A percentile compares a stretch with the other conserved stretches of the same genome.
Evolutionary conservation across 2,329 filamentous ascomycete species (phyloP).

Genomic region (Monosporascus ibericus): DNA sequence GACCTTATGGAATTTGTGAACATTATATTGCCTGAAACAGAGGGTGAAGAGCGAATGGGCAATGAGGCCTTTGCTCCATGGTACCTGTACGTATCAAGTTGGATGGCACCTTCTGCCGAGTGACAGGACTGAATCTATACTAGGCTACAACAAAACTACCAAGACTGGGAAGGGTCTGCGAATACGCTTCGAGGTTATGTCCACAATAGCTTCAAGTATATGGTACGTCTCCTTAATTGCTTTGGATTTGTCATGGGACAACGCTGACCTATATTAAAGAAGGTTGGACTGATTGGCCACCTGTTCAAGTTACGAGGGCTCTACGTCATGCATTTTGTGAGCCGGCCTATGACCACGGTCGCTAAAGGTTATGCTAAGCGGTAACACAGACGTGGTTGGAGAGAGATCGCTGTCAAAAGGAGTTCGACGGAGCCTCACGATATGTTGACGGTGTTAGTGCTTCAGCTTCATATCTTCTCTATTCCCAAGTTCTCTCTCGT

Average conservation of each 20-base stretch:
- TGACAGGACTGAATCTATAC: not conserved
- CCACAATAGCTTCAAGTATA: not conserved
- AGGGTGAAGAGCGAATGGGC: not conserved
- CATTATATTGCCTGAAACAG: not conserved
- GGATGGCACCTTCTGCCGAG: not conserved
- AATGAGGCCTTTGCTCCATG: not conserved
- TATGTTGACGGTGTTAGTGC: conserved; percentile 1
- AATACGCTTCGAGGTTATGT: not conserved
- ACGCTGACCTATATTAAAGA: not conserved
- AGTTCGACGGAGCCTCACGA: not conserved
- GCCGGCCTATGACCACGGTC: not conserved
- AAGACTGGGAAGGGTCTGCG: not conserved
- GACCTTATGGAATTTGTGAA: not conserved
- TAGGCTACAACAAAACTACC: not conserved
- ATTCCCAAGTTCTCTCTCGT: not conserved
- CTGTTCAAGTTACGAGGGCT: not conserved
- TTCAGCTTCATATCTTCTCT: not conserved
- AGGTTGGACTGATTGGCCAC: conserved; percentile 1
- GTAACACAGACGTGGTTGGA: not conserved
- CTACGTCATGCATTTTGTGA: conserved; percentile 5
- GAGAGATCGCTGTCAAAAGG: not conserved
- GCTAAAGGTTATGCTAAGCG: not conserved
- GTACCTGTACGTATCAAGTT: not conserved
- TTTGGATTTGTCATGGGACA: not conserved
- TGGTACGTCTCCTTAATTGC: not conserved